Conservation (phyloP, 371 early-diverging fungal genomes). For the Saksenaea oblongispora region DNA sequence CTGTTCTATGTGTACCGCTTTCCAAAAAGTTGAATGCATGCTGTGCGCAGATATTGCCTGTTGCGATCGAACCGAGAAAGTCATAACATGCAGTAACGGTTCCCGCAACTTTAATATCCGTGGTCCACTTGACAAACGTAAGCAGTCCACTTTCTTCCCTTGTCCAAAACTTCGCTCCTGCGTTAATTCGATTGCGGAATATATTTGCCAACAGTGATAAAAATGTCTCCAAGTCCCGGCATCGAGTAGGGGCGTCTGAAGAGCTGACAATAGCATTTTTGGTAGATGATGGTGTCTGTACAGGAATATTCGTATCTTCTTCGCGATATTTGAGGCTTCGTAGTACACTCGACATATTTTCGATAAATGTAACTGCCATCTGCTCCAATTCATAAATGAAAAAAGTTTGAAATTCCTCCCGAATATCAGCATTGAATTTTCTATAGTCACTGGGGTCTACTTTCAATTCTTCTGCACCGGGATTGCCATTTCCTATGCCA, state of each 20-base stretch:
- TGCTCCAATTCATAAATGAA: slow-evolving; percentile 54
- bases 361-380: slow-evolving; percentile 49
- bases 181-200: slow-evolving; percentile 73
- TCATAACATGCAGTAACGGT: slow-evolving; percentile 41
- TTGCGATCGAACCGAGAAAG: slow-evolving; percentile 40
- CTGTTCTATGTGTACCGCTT: slow-evolving; percentile 15
- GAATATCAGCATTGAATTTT: slow-evolving; percentile 39
- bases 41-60: slow-evolving; percentile 37
- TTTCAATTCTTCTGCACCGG: slow-evolving; percentile 7
- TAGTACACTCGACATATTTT: slow-evolving; percentile 54
- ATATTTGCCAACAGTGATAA: slow-evolving; percentile 69
- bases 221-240: slow-evolving; percentile 67
- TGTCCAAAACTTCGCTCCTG: slow-evolving; percentile 79
- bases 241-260: slow-evolving; percentile 25
- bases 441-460: slow-evolving; percentile 37
- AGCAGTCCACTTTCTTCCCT: slow-evolving; percentile 58
- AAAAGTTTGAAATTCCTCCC: slow-evolving; percentile 51
- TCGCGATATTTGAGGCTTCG: slow-evolving; percentile 71
- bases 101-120: slow-evolving; percentile 38
- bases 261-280: slow-evolving; percentile 21
- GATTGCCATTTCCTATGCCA: slow-evolving; percentile 13
- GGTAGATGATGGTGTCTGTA: slow-evolving; percentile 5
- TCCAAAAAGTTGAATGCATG: slow-evolving; percentile 31
- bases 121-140: slow-evolving; percentile 75
- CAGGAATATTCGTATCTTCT: slow-evolving; percentile 58